Evolutionary conservation across 1,139 yeast genomes (phyloP), one percentile per base, ranked within the genome.

Genomic region (Suhomyces panamericanus): DNA sequence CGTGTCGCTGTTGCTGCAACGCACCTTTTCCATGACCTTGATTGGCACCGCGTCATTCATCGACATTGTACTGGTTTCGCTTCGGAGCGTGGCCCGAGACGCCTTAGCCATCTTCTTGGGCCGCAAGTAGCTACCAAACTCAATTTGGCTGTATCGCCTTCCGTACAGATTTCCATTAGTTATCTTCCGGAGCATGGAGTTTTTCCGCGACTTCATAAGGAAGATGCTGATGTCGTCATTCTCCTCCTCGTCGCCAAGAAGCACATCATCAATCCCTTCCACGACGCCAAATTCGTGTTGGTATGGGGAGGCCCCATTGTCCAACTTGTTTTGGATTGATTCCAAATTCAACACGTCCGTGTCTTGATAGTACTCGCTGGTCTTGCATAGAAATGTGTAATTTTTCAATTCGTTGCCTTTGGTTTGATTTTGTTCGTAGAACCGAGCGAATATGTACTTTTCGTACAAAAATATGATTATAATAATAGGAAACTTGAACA

Each of bases 401-500:
- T 60, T 51, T 48, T 71, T 73, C 49, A 67, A 57, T 28, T 58
- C 59, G 22, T 55, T 49, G 6, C 49, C 50, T 22, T 47, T 42
- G 3, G 41, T 44, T 20, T 41, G 40, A 30, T 47, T 51, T 32
- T 51, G 49, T 20, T 48, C 43, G 43, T 55, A 49, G 24, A 59
- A 41, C 31, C 56, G 56, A 22, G 66, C 57, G 5, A 62, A 46
- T 1, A 62, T 41, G 10, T 24, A 28, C 27, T 58, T 39, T 48
- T 73, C 78, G 53, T 72, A 70, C 13, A 59, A 38, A 45, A 61
- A 70, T 7, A 73, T 66, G 6, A 63, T 45, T 17, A 68, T 41
- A 14, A 71, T 59, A 2, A 71, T 62, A 0, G 78, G 78, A 20
- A 63, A 56, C 49, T 70, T 63, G 54, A 68, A 58, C 16, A 60